phyloP scores from a whole-genome alignment of 495 filamentous ascomycete genomes.

The Parathielavia appendiculata region DNA sequence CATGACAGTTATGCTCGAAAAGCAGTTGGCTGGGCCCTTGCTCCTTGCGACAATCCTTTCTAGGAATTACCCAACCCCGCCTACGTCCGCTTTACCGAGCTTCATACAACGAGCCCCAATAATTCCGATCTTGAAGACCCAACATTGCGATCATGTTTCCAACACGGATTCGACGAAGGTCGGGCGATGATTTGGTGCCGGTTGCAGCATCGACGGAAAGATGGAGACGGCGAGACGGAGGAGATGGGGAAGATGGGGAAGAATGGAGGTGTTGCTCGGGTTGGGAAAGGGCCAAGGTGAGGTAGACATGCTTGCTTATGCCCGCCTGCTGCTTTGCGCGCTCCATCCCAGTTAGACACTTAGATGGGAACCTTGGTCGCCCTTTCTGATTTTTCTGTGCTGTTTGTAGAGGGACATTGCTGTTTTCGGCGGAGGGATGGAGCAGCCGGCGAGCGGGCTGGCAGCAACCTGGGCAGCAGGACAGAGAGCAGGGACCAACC shows the following conservation, averaged over 20 bases:
- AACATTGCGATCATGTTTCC: neutral
- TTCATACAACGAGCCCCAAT: too few relatives aligned
- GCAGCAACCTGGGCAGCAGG: neutral
- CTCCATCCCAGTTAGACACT: neutral
- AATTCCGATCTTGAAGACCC: neutral
- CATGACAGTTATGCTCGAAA: neutral
- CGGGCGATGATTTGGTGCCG: neutral
- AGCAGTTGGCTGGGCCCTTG: neutral
- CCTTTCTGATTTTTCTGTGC: neutral
- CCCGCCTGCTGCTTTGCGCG: neutral
- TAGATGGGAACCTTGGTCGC: neutral
- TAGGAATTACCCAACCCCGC: neutral
- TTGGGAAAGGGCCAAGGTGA: neutral
- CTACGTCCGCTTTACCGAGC: too few relatives aligned
- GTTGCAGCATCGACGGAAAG: neutral
- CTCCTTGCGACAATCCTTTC: neutral
- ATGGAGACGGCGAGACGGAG: neutral
- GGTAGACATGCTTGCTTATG: neutral
- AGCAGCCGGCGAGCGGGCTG: neutral
- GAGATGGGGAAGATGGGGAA: neutral
- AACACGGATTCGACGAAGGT: conserved; percentile 1
- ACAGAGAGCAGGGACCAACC: neutral
- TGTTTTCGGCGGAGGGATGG: neutral
- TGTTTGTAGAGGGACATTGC: neutral
- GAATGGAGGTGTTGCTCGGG: neutral